Percentiles rank a stretch among this genome's conserved stretches.
Conservation (phyloP, 345 rosid genomes). For the Populus tremula region DNA sequence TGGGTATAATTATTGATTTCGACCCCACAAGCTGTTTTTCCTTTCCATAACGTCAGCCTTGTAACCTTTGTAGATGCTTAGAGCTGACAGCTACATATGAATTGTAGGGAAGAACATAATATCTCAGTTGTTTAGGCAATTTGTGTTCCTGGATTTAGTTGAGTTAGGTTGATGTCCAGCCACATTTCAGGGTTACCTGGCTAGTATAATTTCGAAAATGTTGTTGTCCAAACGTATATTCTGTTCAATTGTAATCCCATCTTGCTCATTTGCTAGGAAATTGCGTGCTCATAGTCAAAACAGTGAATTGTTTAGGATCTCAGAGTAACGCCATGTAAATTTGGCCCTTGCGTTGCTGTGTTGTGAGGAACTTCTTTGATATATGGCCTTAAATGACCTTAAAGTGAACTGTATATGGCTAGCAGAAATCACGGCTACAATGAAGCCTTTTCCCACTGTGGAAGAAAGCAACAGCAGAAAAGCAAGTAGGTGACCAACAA, state of each 20-base stretch:
- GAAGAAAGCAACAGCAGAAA: background rate
- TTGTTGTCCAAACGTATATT: background rate
- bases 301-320: background rate
- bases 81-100: background rate
- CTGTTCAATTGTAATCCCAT: background rate
- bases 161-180: slow-evolving; percentile 1
- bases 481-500: background rate
- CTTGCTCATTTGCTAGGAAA: background rate
- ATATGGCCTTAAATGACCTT: background rate
- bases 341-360: background rate
- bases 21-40: background rate
- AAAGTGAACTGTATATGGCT: background rate
- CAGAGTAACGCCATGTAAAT: background rate
- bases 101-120: background rate
- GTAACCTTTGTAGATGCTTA: background rate
- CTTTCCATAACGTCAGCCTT: background rate
- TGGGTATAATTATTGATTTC: background rate
- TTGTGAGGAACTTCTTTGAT: too few species aligned
- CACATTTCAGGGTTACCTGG: too few species aligned
- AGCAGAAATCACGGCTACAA: background rate
- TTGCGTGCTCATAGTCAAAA: background rate
- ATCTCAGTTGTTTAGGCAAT: background rate
- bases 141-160: background rate
- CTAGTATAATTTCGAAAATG: background rate
- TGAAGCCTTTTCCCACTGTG: background rate